Evolutionary conservation across 2,329 filamentous ascomycete species (phyloP), one percentile per base, ranked within the genome.

Genomic region (Malbranchea zuffiana): DNA sequence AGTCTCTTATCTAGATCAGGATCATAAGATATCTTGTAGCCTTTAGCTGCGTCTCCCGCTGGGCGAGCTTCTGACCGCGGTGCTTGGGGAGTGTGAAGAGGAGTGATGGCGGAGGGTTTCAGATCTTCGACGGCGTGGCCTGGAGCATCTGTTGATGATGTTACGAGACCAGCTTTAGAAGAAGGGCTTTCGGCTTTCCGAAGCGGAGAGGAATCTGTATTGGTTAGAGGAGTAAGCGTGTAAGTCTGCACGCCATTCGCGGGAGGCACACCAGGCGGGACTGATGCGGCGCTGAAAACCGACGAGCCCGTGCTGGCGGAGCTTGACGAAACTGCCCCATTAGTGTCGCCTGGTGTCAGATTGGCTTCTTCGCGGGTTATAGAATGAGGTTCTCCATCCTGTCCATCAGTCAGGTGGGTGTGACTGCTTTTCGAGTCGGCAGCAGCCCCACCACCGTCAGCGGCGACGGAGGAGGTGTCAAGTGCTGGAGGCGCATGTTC

Each of bases 251-350:
- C 57, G 47, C 70, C 69, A 54, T 71, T 68, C 57, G 70, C 60
- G 49, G 71, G 72, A 55, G 71, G 62, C 55, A 74, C 74, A 50
- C 66, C 56, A 50, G 65, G 57, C 39, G 66, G 61, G 41, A 66
- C 56, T 45, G 66, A 63, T 48, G 65, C 63, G 49, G 67, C 65
- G 60, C 76, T 82, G 61, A 82, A 82, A 47, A 80, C 68, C 37
- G 83, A 84, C 29, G 80, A 84, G 34, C 71, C 71, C 37, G 77
- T 74, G 62, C 78, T 85, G 40, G 72, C 69, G 53, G 81, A 85
- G 61, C 77, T 83, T 39, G 78, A 74, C 34, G 82, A 86, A 51
- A 75, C 79, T 49, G 78, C 71, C 44, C 75, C 78, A 57, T 79
- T 80, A 52, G 80, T 27, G 25, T 44, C 47, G 18, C 44, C 43